These are phyloP conservation scores for Rhododendron vialii DNA, from an alignment of 148 eudicot genomes.

Conservation along the genomic window DNA sequence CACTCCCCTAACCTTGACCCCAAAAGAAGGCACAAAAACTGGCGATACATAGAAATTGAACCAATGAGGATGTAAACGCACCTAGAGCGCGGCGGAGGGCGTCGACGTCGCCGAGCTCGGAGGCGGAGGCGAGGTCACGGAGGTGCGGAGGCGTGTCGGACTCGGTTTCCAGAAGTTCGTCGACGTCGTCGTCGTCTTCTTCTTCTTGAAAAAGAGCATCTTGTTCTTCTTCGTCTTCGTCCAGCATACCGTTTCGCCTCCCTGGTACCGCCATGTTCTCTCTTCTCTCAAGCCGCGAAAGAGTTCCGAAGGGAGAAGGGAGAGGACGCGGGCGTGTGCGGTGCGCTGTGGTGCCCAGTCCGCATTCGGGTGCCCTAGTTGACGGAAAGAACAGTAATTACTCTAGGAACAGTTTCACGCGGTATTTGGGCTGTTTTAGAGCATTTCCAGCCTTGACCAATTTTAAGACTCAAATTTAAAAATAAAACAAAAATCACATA, in stretches of 20 bases:
- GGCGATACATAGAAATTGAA: background rate
- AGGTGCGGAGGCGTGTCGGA: constrained; percentile 1
- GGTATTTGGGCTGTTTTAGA: too few relatives aligned
- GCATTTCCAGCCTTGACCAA: too few relatives aligned
- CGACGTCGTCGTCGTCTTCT: background rate
- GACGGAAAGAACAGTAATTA: background rate
- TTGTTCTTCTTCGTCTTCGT: background rate
- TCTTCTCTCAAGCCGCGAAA: background rate
- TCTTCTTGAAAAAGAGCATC: background rate
- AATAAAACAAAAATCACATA: too few relatives aligned
- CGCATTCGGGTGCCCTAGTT: background rate
- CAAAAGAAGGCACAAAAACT: background rate
- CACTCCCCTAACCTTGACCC: background rate
- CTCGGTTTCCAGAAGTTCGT: background rate
- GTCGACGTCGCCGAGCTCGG: background rate
- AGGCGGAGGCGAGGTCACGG: background rate
- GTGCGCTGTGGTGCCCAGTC: background rate
- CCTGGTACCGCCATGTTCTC: background rate
- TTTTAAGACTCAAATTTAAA: too few relatives aligned
- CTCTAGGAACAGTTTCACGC: too few relatives aligned
- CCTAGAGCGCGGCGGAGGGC: background rate
- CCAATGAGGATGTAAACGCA: background rate
- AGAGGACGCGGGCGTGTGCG: background rate
- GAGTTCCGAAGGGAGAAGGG: background rate
- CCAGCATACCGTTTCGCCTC: background rate